Percentiles rank a stretch among this genome's conserved stretches.
These are phyloP conservation scores for Avicennia marina DNA, from an alignment of 257 asterid species.

Conservation along the genomic window DNA sequence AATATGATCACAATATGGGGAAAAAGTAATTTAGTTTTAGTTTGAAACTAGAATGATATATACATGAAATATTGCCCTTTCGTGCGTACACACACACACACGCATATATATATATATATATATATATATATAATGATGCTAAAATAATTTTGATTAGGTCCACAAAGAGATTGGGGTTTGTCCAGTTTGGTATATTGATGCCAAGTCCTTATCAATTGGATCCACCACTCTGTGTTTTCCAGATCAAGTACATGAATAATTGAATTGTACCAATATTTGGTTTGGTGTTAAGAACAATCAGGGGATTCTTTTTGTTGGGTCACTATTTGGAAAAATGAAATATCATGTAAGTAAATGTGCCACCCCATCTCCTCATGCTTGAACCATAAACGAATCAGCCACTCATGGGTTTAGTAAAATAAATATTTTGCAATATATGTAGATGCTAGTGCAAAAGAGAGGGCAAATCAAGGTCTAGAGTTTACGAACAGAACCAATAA, in stretches of 20 bases:
- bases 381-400: background rate
- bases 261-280: background rate
- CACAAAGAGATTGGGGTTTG: constrained; percentile 21
- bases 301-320: background rate
- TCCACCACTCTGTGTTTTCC: constrained; percentile 16
- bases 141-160: too few relatives aligned
- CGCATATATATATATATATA: too few relatives aligned
- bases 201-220: constrained; percentile 17
- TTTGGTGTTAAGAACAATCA: background rate
- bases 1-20: too few relatives aligned
- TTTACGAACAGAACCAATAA: too few relatives aligned
- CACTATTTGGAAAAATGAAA: background rate
- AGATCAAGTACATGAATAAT: background rate
- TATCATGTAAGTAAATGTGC: background rate
- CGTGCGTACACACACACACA: too few relatives aligned
- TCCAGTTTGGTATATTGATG: constrained; percentile 27
- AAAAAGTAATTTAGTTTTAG: too few relatives aligned
- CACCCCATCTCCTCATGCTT: background rate
- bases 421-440: too few relatives aligned
- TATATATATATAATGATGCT: too few relatives aligned
- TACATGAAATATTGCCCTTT: too few relatives aligned
- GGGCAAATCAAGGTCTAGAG: too few relatives aligned
- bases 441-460: too few relatives aligned
- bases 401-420: background rate
- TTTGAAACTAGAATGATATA: too few relatives aligned